These are phyloP conservation scores for Pogostemon cablin DNA, from an alignment of 257 asterid species.

Conservation along the genomic window DNA sequence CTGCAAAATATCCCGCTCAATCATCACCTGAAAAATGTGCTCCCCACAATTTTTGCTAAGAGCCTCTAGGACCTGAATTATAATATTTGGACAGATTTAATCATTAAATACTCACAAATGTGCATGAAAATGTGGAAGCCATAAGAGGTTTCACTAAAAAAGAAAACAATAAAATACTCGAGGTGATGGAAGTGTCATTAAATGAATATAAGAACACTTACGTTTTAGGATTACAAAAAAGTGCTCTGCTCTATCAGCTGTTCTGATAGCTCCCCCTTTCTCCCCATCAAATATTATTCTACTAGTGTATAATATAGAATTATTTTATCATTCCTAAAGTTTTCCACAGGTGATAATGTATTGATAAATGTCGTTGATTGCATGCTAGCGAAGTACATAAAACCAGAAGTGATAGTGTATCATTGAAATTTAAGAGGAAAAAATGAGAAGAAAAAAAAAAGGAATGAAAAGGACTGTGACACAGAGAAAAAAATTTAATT, in stretches of 20 bases:
- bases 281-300: too few species aligned
- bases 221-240: not conserved
- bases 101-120: not conserved
- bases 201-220: not conserved
- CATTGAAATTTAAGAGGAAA: not conserved
- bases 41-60: constrained; percentile 95
- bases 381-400: not conserved
- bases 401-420: not conserved
- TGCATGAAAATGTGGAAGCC: not conserved
- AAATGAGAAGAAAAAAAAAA: not conserved
- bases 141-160: not conserved
- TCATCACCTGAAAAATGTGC: constrained; percentile 72
- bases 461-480: not conserved
- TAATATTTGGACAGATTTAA: not conserved
- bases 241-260: not conserved
- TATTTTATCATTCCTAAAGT: not conserved
- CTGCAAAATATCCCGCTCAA: constrained; percentile 80
- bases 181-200: not conserved
- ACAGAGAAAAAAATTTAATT: not conserved
- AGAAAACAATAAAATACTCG: not conserved
- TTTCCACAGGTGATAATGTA: not conserved
- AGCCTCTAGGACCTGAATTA: constrained; percentile 83
- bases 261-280: too few species aligned
- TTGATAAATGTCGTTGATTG: not conserved
- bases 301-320: not conserved